Evolutionary conservation across 352 stramenopile species (phyloP).

Genomic region (Phytophthora multivora): DNA sequence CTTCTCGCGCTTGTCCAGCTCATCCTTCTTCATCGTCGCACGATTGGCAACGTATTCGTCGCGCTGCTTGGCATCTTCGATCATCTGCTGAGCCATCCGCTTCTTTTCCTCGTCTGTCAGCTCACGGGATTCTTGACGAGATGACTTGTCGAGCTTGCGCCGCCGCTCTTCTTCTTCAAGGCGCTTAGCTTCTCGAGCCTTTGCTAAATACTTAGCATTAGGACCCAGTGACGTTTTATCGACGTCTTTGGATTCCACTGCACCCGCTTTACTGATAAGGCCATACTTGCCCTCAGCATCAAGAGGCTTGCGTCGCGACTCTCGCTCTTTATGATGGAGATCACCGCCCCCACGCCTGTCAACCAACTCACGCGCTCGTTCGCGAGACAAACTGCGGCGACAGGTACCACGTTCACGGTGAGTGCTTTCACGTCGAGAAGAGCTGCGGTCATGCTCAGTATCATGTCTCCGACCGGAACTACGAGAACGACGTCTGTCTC

Average conservation of each 20-base stretch:
- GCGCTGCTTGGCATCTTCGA: conserved; percentile 70
- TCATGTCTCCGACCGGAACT: conserved; percentile 13
- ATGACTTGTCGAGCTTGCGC: conserved; percentile 61
- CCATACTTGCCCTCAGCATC: conserved; percentile 59
- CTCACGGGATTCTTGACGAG: conserved; percentile 16
- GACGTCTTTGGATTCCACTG: conserved; percentile 71
- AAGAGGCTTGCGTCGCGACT: conserved; percentile 28
- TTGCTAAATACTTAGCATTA: conserved; percentile 74
- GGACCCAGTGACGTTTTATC: conserved; percentile 81
- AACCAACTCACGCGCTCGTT: conserved; percentile 4
- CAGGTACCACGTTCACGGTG: conserved; percentile 15
- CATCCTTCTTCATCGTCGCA: conserved; percentile 51
- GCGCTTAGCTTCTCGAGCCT: conserved; percentile 69
- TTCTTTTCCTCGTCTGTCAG: conserved; percentile 69
- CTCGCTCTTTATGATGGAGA: conserved; percentile 14
- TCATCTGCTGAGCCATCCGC: conserved; percentile 68
- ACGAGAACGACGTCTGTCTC: conserved; percentile 15
- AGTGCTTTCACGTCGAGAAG: background rate
- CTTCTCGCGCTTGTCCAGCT: conserved; percentile 61
- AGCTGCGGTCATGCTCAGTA: conserved; percentile 2
- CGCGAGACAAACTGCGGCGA: conserved; percentile 10
- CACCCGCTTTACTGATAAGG: conserved; percentile 59
- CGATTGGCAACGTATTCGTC: conserved; percentile 68
- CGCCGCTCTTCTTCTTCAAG: conserved; percentile 74
- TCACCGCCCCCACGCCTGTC: background rate